Evolutionary conservation across 108 stramenopile species (phyloP), one percentile per base, ranked within the genome.

Genomic region (Fistulifera pelliculosa): DNA sequence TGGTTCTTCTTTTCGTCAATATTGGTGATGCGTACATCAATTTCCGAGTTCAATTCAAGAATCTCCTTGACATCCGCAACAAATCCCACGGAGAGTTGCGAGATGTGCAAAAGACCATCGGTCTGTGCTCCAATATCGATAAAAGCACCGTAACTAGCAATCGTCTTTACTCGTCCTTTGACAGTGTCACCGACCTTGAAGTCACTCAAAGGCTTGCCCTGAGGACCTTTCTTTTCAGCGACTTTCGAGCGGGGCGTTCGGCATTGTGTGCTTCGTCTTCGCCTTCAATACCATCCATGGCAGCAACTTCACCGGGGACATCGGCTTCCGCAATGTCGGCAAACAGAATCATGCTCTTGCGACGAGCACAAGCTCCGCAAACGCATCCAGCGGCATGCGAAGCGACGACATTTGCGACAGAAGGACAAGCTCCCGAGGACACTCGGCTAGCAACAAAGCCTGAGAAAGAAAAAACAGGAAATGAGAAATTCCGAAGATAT

Each of bases 101-200:
- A 94, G 63, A 95, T 88, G 83, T 95, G 94, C 40, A 97, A 56
- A 41, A 97, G 83, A 47, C 87, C 94, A 75, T 97, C 93, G 28
- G 83, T 80, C 42, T 68, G 61, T 48, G 88, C 88, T 38, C 96
- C 96, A 52, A 97, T 85, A 72, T 97, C 96, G 19, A 95, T 75
- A 69, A 95, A 95, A 61, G 92, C 93, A 49, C 96, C 96, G 67
- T 93, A 95, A 31, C 74, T 54, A 26, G 85, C 63, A 49, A 94
- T 82, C 45, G 85, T 75, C 74, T 86, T 90, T 47, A 97, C 89
- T 14, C 58, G 80, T 50, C 89, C 96, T 22, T 60, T 69, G 18
- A 95, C 86, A 8, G 76, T 73, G 41, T 85, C 61, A 35, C 95
- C 95, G 50, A 84, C 78, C 50, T 75, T 71, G 59, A 94, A 87